Evolutionary conservation across 495 filamentous ascomycete species (phyloP).

Genomic region (Lepraria neglecta): DNA sequence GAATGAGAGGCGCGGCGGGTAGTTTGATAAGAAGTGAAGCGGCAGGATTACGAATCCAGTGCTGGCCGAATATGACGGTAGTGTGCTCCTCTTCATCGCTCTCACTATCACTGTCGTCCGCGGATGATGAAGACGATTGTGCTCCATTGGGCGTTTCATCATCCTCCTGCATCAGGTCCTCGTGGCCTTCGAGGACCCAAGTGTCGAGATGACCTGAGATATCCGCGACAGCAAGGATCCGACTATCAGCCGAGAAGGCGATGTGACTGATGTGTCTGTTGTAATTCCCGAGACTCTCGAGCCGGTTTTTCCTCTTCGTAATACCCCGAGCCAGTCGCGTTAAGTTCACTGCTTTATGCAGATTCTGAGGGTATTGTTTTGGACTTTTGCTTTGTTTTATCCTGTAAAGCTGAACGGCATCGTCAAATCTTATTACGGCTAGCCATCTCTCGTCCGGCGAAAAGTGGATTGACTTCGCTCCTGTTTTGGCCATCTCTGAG

Average conservation of each 20-base stretch:
- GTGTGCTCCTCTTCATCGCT: slow-evolving; percentile 36
- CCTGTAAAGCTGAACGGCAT: slow-evolving; percentile 43
- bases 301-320: slow-evolving; percentile 46
- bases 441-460: slow-evolving; percentile 52
- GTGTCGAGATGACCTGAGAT: slow-evolving; percentile 80
- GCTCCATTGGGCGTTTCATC: slow-evolving; percentile 25
- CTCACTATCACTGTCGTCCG: slow-evolving; percentile 49
- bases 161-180: slow-evolving; percentile 32
- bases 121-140: slow-evolving; percentile 42
- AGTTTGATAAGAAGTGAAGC: slow-evolving; percentile 72
- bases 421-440: slow-evolving; percentile 46
- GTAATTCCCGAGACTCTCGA: slow-evolving; percentile 71
- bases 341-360: slow-evolving; percentile 47
- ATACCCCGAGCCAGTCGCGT: slow-evolving; percentile 52
- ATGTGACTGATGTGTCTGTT: slow-evolving; percentile 66
- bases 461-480: slow-evolving; percentile 58
- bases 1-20: slow-evolving; percentile 56
- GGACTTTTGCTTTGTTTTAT: slow-evolving; percentile 35
- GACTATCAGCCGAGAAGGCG: slow-evolving; percentile 75
- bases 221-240: slow-evolving; percentile 70
- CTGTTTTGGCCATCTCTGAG: slow-evolving; percentile 40
- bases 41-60: slow-evolving; percentile 62
- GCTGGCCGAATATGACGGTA: slow-evolving; percentile 40
- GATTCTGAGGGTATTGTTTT: slow-evolving; percentile 39
- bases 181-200: slow-evolving; percentile 61